Evolutionary conservation across 768 basidiomycete genomes (phyloP).

Genomic region (Clathrus columnatus): DNA sequence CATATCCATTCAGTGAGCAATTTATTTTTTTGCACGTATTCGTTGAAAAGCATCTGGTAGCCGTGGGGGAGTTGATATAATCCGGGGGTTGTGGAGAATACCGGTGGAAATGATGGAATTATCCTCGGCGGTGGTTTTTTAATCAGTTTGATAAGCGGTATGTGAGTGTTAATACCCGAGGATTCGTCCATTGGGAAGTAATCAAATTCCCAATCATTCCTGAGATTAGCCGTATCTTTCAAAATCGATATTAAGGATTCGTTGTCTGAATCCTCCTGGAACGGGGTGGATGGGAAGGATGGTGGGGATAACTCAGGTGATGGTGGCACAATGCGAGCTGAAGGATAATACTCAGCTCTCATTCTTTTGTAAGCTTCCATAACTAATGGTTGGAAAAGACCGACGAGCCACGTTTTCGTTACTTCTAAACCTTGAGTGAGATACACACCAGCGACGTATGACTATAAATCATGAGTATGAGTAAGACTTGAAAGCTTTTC

Average conservation of each 20-base stretch:
- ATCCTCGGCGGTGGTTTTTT: constrained; percentile 21
- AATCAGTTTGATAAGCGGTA: too few relatives aligned
- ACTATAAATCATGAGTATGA: constrained; percentile 28
- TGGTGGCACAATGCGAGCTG: constrained; percentile 23
- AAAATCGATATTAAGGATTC: neutral
- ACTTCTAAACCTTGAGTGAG: constrained; percentile 54
- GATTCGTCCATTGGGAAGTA: too few relatives aligned
- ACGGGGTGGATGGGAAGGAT: neutral
- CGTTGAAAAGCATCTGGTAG: constrained; percentile 75
- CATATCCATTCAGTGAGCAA: constrained; percentile 66
- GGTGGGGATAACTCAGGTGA: constrained; percentile 16
- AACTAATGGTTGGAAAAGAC: constrained; percentile 57
- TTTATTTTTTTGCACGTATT: constrained; percentile 52
- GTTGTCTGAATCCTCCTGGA: neutral
- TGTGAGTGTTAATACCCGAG: neutral
- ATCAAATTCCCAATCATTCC: too few relatives aligned
- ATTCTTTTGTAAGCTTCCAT: constrained; percentile 52
- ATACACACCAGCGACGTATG: constrained; percentile 74
- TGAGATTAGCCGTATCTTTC: too few relatives aligned
- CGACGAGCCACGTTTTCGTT: constrained; percentile 50
- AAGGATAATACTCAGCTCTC: constrained; percentile 57
- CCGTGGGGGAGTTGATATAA: constrained; percentile 28
- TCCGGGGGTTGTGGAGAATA: constrained; percentile 19
- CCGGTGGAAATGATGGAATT: constrained; percentile 19
- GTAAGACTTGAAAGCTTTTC: neutral